These are phyloP conservation scores for Metschnikowia lachancei DNA, from an alignment of 805 yeast genomes.

Conservation along the genomic window DNA sequence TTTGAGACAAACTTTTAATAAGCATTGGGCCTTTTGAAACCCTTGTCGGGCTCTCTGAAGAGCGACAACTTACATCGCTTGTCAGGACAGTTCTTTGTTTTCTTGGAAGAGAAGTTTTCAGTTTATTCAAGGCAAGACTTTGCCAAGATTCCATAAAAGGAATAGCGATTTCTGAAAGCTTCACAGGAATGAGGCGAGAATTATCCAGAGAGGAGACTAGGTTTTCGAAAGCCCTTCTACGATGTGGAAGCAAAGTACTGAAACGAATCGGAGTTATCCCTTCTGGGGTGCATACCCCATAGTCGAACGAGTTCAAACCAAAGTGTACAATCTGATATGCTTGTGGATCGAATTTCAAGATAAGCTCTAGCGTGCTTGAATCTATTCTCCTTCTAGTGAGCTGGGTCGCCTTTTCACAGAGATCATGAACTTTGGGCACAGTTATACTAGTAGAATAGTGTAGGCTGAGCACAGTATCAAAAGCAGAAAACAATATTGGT, in stretches of 20 bases:
- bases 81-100: background rate
- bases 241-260: conserved; percentile 12
- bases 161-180: conserved; percentile 7
- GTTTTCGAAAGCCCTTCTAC: conserved; percentile 23
- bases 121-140: no score
- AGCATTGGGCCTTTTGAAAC: background rate
- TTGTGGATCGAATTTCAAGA: conserved; percentile 10
- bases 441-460: conserved; percentile 34
- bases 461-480: conserved; percentile 33
- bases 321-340: conserved; percentile 13
- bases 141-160: background rate
- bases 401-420: conserved; percentile 16
- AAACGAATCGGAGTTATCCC: conserved; percentile 14
- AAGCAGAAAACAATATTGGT: conserved; percentile 19
- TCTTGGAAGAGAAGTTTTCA: no score
- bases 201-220: background rate
- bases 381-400: conserved; percentile 15
- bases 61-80: background rate
- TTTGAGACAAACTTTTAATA: background rate
- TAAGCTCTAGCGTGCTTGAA: conserved; percentile 10
- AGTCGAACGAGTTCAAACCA: conserved; percentile 13
- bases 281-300: conserved; percentile 16
- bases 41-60: background rate
- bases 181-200: background rate
- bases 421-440: conserved; percentile 20